Percentiles rank a stretch among this genome's conserved stretches.
These are phyloP conservation scores for Collybiopsis confluens DNA, from an alignment of 768 basidiomycete species.

Conservation along the genomic window DNA sequence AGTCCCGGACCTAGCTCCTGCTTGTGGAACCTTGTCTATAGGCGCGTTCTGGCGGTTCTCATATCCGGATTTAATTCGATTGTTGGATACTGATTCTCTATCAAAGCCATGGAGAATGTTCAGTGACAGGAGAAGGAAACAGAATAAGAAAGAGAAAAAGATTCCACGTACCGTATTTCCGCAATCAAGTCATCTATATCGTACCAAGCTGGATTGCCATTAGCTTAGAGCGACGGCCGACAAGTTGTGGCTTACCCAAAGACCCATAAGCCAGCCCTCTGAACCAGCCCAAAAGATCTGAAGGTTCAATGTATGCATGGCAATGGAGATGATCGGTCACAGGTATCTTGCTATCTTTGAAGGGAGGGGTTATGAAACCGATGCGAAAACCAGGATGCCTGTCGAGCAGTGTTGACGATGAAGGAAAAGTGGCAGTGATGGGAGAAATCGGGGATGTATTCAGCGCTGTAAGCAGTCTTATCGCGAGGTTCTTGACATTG, in stretches of 20 bases:
- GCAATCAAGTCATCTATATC: constrained; percentile 74
- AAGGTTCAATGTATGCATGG: constrained; percentile 65
- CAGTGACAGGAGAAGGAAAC: too few species aligned
- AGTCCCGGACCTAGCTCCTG: constrained; percentile 62
- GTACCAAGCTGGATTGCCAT: constrained; percentile 51
- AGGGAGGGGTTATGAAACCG: constrained; percentile 77
- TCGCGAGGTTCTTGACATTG: constrained; percentile 54
- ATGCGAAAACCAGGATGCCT: constrained; percentile 47
- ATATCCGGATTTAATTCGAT: constrained; percentile 78
- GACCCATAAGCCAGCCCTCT: constrained; percentile 62
- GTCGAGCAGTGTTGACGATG: constrained; percentile 28
- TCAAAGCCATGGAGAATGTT: too few species aligned
- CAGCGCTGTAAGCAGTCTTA: constrained; percentile 49
- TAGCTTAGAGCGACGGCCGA: too few species aligned
- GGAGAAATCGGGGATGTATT: constrained; percentile 28
- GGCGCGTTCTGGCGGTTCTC: constrained; percentile 53
- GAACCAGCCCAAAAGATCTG: constrained; percentile 72
- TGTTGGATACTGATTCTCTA: constrained; percentile 79
- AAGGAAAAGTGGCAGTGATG: constrained; percentile 11
- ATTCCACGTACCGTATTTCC: constrained; percentile 61
- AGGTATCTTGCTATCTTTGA: constrained; percentile 74
- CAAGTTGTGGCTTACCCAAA: constrained; percentile 18
- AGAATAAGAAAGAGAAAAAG: constrained; percentile 5
- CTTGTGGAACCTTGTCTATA: constrained; percentile 69
- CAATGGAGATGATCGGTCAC: constrained; percentile 77